phyloP scores from a whole-genome alignment of 768 basidiomycete species.

The Leccinellum rugosiceps region DNA sequence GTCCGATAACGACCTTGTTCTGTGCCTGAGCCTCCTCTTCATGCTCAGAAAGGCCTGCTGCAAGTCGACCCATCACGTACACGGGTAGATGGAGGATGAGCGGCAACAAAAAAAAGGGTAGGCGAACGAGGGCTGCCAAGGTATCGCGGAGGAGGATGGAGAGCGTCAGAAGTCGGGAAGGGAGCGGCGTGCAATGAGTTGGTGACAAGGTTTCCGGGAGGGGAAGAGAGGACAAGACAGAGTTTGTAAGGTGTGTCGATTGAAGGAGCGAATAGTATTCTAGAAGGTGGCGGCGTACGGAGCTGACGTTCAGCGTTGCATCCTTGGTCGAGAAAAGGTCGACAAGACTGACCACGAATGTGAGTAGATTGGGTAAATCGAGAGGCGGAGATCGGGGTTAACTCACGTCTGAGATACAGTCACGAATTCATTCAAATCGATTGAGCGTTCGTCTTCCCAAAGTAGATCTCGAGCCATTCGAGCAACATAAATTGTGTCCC shows the following conservation, averaged over 20 bases:
- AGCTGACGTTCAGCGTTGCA: slow-evolving; percentile 54
- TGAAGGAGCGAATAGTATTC: slow-evolving; percentile 87
- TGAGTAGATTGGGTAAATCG: slow-evolving; percentile 20
- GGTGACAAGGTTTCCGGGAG: slow-evolving; percentile 85
- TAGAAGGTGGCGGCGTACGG: slow-evolving; percentile 67
- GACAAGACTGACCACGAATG: slow-evolving; percentile 57
- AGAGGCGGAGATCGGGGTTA: slow-evolving; percentile 19
- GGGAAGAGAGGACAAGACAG: slow-evolving; percentile 78
- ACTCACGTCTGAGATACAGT: slow-evolving; percentile 87
- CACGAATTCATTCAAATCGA: slow-evolving; percentile 81
- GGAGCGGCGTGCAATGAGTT: slow-evolving; percentile 61
- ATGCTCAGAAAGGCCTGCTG: slow-evolving; percentile 70
- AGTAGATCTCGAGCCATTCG: slow-evolving; percentile 91
- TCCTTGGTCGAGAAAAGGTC: slow-evolving; percentile 80
- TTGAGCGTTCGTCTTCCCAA: slow-evolving; percentile 79
- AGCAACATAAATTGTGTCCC: slow-evolving; percentile 88
- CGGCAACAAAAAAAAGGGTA: slow-evolving; percentile 90
- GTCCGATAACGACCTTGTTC: slow-evolving; percentile 90
- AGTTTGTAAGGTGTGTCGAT: slow-evolving; percentile 79
- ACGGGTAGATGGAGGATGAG: slow-evolving; percentile 80
- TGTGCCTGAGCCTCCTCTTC: slow-evolving; percentile 96
- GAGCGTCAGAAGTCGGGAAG: slow-evolving; percentile 80
- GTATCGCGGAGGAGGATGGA: slow-evolving; percentile 77
- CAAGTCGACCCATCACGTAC: slow-evolving; percentile 76
- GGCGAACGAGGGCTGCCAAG: slow-evolving; percentile 60